Evolutionary conservation across 2,329 filamentous ascomycete species (phyloP).

Genomic region (Ampelomyces quisqualis): DNA sequence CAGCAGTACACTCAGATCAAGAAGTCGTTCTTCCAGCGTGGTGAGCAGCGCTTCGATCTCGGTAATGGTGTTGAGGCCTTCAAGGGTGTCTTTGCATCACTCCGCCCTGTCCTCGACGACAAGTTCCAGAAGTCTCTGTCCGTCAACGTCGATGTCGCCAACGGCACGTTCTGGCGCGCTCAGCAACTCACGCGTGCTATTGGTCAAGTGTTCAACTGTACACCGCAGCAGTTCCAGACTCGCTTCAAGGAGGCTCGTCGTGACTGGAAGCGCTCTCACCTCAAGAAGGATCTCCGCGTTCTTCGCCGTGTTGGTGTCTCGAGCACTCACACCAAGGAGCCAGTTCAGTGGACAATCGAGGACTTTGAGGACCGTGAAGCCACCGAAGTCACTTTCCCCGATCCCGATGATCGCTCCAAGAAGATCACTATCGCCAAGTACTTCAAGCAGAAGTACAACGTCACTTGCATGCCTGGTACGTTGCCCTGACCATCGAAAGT

Average conservation of each 20-base stretch:
- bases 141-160: constrained; percentile 88
- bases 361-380: constrained; percentile 49
- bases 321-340: constrained; percentile 41
- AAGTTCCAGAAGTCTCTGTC: constrained; percentile 62
- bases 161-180: constrained; percentile 79
- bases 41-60: constrained; percentile 55
- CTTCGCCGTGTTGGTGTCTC: constrained; percentile 47
- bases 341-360: constrained; percentile 54
- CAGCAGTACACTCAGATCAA: constrained; percentile 69
- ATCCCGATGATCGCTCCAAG: constrained; percentile 63
- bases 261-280: constrained; percentile 27
- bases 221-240: constrained; percentile 18
- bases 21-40: constrained; percentile 74
- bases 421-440: constrained; percentile 58
- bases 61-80: constrained; percentile 70
- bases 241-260: constrained; percentile 21
- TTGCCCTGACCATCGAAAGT: not conserved
- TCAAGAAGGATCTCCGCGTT: constrained; percentile 45
- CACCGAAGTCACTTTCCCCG: constrained; percentile 49
- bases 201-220: constrained; percentile 29
- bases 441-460: constrained; percentile 55
- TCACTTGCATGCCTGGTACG: constrained; percentile 44
- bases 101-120: constrained; percentile 67
- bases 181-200: constrained; percentile 41
- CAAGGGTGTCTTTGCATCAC: constrained; percentile 86